These are phyloP conservation scores for Nigrospora oryzae DNA, from an alignment of 2,329 filamentous ascomycete genomes.

Conservation along the genomic window DNA sequence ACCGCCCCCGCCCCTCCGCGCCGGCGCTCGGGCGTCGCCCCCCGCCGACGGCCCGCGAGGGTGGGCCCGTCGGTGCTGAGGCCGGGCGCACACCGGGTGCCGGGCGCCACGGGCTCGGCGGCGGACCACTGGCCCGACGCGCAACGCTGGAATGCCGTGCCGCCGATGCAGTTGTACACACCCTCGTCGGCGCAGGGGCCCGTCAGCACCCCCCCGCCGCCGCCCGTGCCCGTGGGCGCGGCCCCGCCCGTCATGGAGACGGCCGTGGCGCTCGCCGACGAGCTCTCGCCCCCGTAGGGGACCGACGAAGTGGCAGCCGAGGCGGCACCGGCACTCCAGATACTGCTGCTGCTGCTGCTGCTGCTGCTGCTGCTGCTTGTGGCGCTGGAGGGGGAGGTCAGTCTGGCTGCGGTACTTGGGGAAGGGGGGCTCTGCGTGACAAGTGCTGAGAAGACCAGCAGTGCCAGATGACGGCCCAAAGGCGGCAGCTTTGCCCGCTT, in stretches of 20 bases:
- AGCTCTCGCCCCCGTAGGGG: neutral
- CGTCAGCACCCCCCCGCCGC: constrained; percentile 9
- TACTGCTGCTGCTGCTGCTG: too few relatives aligned
- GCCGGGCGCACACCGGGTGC: constrained; percentile 39
- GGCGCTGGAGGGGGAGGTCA: neutral
- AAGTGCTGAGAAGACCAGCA: too few relatives aligned
- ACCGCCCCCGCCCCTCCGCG: neutral
- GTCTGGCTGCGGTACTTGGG: too few relatives aligned
- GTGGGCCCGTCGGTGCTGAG: constrained; percentile 12
- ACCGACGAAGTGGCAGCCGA: too few relatives aligned
- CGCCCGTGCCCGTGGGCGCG: constrained; percentile 1
- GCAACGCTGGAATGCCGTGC: constrained; percentile 52
- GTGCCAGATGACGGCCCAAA: too few relatives aligned
- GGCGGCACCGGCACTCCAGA: too few relatives aligned
- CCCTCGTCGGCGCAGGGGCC: constrained; percentile 43
- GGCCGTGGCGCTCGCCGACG: neutral
- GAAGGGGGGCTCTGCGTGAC: too few relatives aligned
- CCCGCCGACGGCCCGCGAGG: constrained; percentile 9
- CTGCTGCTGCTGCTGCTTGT: neutral
- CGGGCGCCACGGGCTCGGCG: constrained; percentile 39
- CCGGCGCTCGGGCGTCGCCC: neutral
- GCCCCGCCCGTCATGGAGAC: constrained; percentile 2
- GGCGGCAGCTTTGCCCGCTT: too few relatives aligned
- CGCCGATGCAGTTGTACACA: constrained; percentile 48
- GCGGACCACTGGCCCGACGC: constrained; percentile 48